Percentiles rank a stretch among this genome's conserved stretches.
phyloP scores from a whole-genome alignment of 2,329 filamentous ascomycete genomes.

The Epichloe baconii region DNA sequence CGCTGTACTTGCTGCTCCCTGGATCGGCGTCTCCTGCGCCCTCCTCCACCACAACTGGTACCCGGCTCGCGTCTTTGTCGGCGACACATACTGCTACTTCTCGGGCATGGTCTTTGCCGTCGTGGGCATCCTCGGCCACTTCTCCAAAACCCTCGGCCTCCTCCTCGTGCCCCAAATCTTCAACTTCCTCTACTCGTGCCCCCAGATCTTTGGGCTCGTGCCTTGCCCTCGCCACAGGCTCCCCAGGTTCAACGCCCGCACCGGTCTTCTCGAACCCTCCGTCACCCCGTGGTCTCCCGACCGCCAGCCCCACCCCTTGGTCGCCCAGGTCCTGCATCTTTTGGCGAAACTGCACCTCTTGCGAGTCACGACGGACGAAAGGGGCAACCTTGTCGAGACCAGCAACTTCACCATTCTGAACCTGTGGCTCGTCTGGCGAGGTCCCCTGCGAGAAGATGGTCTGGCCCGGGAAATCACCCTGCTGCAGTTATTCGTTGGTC shows the following conservation, averaged over 20 bases:
- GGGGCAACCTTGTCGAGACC: constrained; percentile 62
- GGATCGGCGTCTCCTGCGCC: constrained; percentile 81
- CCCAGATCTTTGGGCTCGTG: constrained; percentile 80
- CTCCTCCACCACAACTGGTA: constrained; percentile 91
- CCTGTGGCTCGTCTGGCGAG: constrained; percentile 91
- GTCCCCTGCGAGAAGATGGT: constrained; percentile 75
- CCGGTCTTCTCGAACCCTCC: constrained; percentile 76
- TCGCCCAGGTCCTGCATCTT: constrained; percentile 52
- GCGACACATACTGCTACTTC: constrained; percentile 99
- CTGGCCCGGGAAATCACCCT: constrained; percentile 66
- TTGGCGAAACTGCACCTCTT: constrained; percentile 57
- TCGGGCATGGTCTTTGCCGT: constrained; percentile 98
- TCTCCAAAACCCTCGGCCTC: constrained; percentile 89
- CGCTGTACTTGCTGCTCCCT: constrained; percentile 84
- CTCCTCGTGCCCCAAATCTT: constrained; percentile 88
- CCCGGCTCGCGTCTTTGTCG: constrained; percentile 87
- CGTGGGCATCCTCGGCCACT: constrained; percentile 91
- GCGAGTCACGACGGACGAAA: constrained; percentile 50
- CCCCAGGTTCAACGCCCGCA: constrained; percentile 74
- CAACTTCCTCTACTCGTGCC: constrained; percentile 90
- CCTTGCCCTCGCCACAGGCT: constrained; percentile 89
- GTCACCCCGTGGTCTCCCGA: constrained; percentile 60
- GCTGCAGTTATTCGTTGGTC: constrained; percentile 64
- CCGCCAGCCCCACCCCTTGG: constrained; percentile 51
- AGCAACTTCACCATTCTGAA: constrained; percentile 91